phyloP scores from a whole-genome alignment of 1,139 yeast genomes.

The Candida freyschussii region DNA sequence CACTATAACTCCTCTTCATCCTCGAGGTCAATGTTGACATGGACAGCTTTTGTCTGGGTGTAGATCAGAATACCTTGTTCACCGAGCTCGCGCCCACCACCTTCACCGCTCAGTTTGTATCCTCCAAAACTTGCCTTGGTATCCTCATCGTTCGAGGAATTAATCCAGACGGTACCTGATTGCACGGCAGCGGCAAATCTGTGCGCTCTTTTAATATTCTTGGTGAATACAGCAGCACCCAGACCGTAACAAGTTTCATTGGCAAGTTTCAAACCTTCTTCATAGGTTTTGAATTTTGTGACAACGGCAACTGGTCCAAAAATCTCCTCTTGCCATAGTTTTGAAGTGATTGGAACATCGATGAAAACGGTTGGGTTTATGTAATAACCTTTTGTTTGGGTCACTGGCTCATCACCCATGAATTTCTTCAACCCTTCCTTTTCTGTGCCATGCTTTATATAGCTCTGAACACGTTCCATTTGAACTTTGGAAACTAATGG shows the following conservation, averaged over 20 bases:
- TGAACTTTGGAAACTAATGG: slow-evolving; percentile 72
- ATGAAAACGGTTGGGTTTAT: slow-evolving; percentile 64
- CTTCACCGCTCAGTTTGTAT: slow-evolving; percentile 64
- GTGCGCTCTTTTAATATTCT: slow-evolving; percentile 53
- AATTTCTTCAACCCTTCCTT: slow-evolving; percentile 41
- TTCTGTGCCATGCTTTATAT: slow-evolving; percentile 58
- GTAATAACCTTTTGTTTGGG: slow-evolving; percentile 44
- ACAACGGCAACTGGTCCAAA: slow-evolving; percentile 63
- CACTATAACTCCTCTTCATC: slow-evolving; percentile 11
- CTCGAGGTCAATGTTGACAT: slow-evolving; percentile 20
- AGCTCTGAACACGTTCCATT: slow-evolving; percentile 45
- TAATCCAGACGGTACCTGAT: slow-evolving; percentile 66
- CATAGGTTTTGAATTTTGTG: slow-evolving; percentile 53
- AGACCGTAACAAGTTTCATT: slow-evolving; percentile 63
- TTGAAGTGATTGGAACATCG: slow-evolving; percentile 54
- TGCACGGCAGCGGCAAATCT: slow-evolving; percentile 58
- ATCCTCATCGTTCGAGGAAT: slow-evolving; percentile 63
- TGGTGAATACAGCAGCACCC: slow-evolving; percentile 71
- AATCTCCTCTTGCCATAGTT: slow-evolving; percentile 64
- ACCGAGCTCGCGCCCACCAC: slow-evolving; percentile 71
- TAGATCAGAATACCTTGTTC: slow-evolving; percentile 64
- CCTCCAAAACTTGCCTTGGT: slow-evolving; percentile 71
- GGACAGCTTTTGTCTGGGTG: slow-evolving; percentile 51
- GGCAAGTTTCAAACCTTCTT: slow-evolving; percentile 59
- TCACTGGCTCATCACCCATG: slow-evolving; percentile 36